phyloP scores from a whole-genome alignment of 495 filamentous ascomycete species.

The Tuber indicum region DNA sequence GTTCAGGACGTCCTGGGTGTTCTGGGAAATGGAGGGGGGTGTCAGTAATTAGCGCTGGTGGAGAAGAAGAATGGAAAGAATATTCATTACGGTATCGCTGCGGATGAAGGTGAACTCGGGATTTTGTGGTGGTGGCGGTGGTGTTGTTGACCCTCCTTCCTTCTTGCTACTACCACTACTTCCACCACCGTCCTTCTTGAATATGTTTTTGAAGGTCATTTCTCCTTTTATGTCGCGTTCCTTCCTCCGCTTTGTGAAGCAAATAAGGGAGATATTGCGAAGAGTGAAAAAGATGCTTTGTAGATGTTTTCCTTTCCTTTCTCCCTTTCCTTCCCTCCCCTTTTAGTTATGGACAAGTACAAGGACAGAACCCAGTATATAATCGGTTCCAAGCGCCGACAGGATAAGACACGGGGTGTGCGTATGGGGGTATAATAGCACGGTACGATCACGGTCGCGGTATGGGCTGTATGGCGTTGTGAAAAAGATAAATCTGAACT shows the following conservation, averaged over 20 bases:
- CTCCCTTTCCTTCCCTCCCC: background rate
- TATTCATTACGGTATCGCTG: conserved; percentile 56
- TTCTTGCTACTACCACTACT: background rate
- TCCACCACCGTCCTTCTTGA: conserved; percentile 2
- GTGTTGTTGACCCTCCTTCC: background rate
- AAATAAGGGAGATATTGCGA: background rate
- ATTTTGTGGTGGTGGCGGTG: background rate
- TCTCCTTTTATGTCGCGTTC: background rate
- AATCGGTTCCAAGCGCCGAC: background rate
- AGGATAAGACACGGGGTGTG: background rate
- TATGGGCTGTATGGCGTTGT: background rate
- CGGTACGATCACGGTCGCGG: background rate
- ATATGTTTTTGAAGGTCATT: background rate
- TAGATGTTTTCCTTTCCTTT: background rate
- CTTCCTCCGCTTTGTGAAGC: background rate
- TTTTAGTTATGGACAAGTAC: background rate
- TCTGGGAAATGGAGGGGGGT: conserved; percentile 49
- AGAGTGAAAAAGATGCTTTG: background rate
- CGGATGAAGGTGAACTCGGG: conserved; percentile 80
- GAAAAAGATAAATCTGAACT: background rate
- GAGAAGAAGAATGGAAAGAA: conserved; percentile 42
- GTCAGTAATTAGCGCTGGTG: background rate
- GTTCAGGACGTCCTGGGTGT: conserved; percentile 45
- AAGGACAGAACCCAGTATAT: background rate
- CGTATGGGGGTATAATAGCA: background rate